Conservation (phyloP, 768 basidiomycete genomes). For the Mycena venus region DNA sequence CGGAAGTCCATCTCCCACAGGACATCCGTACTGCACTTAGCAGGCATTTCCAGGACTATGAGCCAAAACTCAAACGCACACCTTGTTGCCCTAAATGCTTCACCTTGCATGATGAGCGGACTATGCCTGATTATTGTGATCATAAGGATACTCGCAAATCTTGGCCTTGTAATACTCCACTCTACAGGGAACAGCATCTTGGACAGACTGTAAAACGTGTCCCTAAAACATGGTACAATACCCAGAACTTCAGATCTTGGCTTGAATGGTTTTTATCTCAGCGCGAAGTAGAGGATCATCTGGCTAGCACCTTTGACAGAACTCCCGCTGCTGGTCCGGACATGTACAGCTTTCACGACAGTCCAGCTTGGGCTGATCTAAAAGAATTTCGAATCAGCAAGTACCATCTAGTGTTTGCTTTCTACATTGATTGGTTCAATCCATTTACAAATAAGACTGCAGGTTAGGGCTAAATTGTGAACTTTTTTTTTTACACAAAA, state of each 20-base stretch:
- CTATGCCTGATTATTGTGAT: not conserved
- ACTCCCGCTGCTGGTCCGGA: not conserved
- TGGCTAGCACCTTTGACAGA: not conserved
- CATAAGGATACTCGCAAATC: not conserved
- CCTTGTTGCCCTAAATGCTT: conserved; percentile 16
- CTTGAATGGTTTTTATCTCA: conserved; percentile 16
- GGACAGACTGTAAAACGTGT: not conserved
- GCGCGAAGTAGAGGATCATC: conserved; percentile 2
- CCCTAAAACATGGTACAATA: not conserved
- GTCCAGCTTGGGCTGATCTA: conserved; percentile 24
- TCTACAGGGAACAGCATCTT: not conserved
- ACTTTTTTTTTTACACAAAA: not conserved
- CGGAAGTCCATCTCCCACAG: not conserved
- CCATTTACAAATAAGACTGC: conserved; percentile 48
- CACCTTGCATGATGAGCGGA: not conserved
- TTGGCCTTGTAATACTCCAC: not conserved
- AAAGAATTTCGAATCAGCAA: conserved; percentile 9
- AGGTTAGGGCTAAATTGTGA: conserved; percentile 27
- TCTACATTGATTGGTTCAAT: conserved; percentile 55
- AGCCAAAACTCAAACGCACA: conserved; percentile 15
- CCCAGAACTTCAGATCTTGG: conserved; percentile 21
- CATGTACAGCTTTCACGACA: conserved; percentile 28
- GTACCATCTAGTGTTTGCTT: conserved; percentile 41
- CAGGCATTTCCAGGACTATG: not conserved
- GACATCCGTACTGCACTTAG: not conserved